Evolutionary conservation across 1,284 basidiomycete genomes (phyloP), one percentile per base, ranked within the genome.

Genomic region (Ganoderma lingzhi): DNA sequence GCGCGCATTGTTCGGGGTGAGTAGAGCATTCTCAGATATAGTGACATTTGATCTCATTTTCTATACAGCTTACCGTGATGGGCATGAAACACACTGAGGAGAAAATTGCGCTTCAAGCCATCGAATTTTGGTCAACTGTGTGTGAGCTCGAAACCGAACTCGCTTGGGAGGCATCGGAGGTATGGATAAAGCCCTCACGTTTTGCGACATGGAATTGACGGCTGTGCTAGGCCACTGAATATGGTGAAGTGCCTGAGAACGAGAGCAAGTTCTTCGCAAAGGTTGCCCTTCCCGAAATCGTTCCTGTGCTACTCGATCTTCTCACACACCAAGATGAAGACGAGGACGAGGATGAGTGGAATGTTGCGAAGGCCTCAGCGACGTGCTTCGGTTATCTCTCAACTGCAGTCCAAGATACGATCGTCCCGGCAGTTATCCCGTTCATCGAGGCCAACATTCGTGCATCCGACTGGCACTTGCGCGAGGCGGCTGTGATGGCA

Each of bases 51-150:
- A 35, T 35, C 77, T 80, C 62, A 84, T 48, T 63, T 66, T 19
- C 62, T 32, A 74, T 70, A 10, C 74, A 97, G 96, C 85, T 99
- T 70, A 99, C 97, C 9, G 96, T 99, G n/a, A 90, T 98, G 78
- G 98, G 98, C 64, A 99, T 99, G 98, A 95, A 96, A 80, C 93
- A 98, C 77, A 81, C 84, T 19, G 96, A 99, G 76, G 96, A 98
- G 77, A 86, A 90, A 17, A 97, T 99, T 28, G 96, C 96, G 0
- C 84, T 98, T 48, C 97, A 99, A 82, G 98, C 98, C 23, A 94
- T 99, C 73, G 97, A 99, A 79, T 99, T 99, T 83, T 99, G 98
- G 97, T 96, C 96, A 3, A 99, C 97, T 5, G 97, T 99, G 8
- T 99, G 97, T 78, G 97, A 99, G 80, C 96, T 98, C 80, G 97